Percentiles rank a stretch among this genome's conserved stretches.
Conservation (phyloP, 768 basidiomycete species). For the Lentinula edodes region DNA sequence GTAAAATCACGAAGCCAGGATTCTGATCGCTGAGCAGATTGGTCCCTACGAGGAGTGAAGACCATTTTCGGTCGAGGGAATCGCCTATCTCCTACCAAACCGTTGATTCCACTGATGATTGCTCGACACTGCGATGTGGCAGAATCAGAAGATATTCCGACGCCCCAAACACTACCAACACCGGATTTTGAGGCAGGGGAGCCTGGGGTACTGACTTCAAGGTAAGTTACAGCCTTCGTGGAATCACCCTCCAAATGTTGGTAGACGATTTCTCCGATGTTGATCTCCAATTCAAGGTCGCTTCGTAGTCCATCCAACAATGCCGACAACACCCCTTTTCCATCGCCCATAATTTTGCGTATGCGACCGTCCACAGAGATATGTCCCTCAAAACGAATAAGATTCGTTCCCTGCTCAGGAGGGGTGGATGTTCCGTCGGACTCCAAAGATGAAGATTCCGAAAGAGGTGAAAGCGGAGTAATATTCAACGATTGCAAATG, state of each 20-base stretch:
- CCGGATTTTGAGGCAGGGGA: constrained; percentile 49
- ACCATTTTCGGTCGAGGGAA: constrained; percentile 35
- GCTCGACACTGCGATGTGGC: constrained; percentile 68
- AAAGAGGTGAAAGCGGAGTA: constrained; percentile 34
- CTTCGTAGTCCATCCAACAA: constrained; percentile 66
- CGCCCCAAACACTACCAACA: constrained; percentile 53
- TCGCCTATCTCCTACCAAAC: constrained; percentile 43
- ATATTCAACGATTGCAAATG: constrained; percentile 60
- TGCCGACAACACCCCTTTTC: constrained; percentile 74
- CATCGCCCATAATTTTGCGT: constrained; percentile 66
- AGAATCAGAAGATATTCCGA: constrained; percentile 72
- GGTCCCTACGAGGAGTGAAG: constrained; percentile 1
- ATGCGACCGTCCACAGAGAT: constrained; percentile 60
- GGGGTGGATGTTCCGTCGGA: constrained; percentile 25
- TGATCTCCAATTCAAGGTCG: constrained; percentile 59
- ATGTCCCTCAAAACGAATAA: constrained; percentile 59
- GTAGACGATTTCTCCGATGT: constrained; percentile 54
- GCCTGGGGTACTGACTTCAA: constrained; percentile 59
- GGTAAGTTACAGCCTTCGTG: constrained; percentile 68
- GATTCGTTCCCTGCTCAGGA: constrained; percentile 9
- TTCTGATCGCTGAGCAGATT: constrained; percentile 4
- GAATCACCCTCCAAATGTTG: constrained; percentile 59
- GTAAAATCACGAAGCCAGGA: constrained; percentile 4
- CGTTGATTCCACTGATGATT: constrained; percentile 69
- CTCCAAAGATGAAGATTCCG: constrained; percentile 31